phyloP scores from a whole-genome alignment of 768 basidiomycete genomes.

The Suillus hirtellus region DNA sequence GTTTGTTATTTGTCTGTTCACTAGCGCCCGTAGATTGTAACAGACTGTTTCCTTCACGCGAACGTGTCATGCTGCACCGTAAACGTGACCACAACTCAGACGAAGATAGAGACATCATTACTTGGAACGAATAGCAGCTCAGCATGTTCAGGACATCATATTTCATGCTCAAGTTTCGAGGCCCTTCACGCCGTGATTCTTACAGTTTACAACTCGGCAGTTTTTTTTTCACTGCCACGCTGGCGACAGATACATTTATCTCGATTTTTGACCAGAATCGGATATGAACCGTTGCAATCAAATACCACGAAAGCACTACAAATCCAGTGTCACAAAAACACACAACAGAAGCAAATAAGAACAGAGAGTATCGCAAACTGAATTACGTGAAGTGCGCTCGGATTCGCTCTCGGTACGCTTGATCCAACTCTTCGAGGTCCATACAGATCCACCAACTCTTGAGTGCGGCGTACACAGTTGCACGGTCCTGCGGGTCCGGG shows the following conservation, averaged over 20 bases:
- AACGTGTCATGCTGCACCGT: slow-evolving; percentile 68
- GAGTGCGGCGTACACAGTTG: slow-evolving; percentile 63
- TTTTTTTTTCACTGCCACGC: neutral
- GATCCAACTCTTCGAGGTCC: slow-evolving; percentile 61
- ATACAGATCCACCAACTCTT: slow-evolving; percentile 64
- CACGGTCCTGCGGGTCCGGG: slow-evolving; percentile 55
- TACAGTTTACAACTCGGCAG: neutral
- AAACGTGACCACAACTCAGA: slow-evolving; percentile 70
- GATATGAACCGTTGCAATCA: neutral
- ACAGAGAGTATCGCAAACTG: neutral
- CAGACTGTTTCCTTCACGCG: slow-evolving; percentile 70
- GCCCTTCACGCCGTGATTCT: neutral
- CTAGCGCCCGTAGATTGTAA: slow-evolving; percentile 51
- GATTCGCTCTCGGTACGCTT: slow-evolving; percentile 60
- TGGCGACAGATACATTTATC: neutral
- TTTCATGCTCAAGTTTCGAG: neutral
- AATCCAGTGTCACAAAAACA: slow-evolving; percentile 8
- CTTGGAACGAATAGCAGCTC: slow-evolving; percentile 60
- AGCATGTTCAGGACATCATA: neutral
- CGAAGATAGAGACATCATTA: slow-evolving; percentile 58
- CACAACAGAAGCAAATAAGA: neutral
- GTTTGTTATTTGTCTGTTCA: neutral
- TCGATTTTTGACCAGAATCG: neutral
- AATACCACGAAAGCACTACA: slow-evolving; percentile 11
- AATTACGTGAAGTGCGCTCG: slow-evolving; percentile 13